Base-by-base conservation (phyloP, 768 basidiomycete genomes). In the Boletus rubescentipes region DNA sequence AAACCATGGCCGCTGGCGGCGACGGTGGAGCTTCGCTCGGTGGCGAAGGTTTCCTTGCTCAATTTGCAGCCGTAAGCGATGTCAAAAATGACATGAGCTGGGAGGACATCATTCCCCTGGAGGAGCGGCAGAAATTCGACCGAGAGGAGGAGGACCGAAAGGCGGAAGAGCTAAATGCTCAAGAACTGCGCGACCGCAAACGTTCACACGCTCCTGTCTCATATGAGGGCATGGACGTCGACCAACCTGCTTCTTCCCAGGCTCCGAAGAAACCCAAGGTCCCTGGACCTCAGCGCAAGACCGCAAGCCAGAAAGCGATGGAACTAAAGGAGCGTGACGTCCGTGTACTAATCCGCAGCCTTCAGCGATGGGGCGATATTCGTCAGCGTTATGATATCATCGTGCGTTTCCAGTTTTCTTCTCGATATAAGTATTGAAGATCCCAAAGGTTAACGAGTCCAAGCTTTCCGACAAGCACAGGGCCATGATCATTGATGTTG, bases 71-170 rank as follows among this genome's bases (percentile, higher is more conserved):
- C 46, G 92, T 98, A 61, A 97, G 93, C 71, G 97, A 99, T 69
- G 86, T 99, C 67, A 98, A 98, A 81, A 93, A 94, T 67, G 96
- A 98, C 74, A 93, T 96, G 85, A 93, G 72, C 65, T 99, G 97
- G 97, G 97, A 99, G 67, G 97, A 98, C 57, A 98, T 99, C 71
- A 98, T 99, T 62, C 97, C 97, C 16, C 69, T 89, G 9, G 93
- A 95, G 21, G 93, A 93, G 64, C 87, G 97, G 7, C 85, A 87
- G 70, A 86, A 83, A 67, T 83, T 87, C 40, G 93, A 93, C 55
- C 80, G 81, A 29, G 94, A 95, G 59, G 87, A 92, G 55, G 86
- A 87, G 55, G 79, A 86, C 53, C 78, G 82, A 53, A 85, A 84
- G 63, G 82, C 81, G 35, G 88, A 92, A 62, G 89, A 93, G 55